Evolutionary conservation across 2,329 filamentous ascomycete species (phyloP).

Genomic region (Orbilia javanica): DNA sequence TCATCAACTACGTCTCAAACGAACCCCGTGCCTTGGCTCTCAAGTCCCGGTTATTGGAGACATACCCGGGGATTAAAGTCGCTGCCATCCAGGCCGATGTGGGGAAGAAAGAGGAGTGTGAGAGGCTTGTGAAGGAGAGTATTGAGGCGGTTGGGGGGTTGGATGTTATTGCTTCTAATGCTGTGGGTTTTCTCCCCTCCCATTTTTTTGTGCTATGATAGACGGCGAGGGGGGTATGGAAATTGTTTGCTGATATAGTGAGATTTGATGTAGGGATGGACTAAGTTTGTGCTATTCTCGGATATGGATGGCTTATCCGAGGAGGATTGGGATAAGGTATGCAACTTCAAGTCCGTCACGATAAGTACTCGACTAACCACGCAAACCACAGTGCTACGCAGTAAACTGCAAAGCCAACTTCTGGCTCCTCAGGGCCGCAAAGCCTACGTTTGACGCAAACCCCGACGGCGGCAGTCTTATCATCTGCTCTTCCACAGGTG

Average conservation of each 20-base stretch:
- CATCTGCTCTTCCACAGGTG: conserved; percentile 74
- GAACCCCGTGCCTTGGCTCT: conserved; percentile 73
- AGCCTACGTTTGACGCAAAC: conserved; percentile 73
- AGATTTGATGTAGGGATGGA: conserved; percentile 71
- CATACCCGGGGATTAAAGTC: conserved; percentile 69
- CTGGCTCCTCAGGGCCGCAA: conserved; percentile 71
- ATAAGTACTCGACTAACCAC: background rate
- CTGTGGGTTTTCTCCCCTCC: conserved; percentile 66
- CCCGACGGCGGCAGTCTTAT: conserved; percentile 74
- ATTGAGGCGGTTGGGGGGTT: conserved; percentile 75
- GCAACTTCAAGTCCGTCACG: background rate
- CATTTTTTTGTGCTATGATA: background rate
- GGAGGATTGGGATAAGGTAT: conserved; percentile 74
- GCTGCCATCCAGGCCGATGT: conserved; percentile 76
- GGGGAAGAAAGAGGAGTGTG: conserved; percentile 72
- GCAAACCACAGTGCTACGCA: conserved; percentile 60
- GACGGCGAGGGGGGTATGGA: background rate
- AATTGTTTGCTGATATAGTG: background rate
- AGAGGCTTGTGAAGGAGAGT: conserved; percentile 72
- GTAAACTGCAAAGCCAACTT: conserved; percentile 73
- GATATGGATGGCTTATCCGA: conserved; percentile 73
- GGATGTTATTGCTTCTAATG: conserved; percentile 84
- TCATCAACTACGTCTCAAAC: conserved; percentile 79
- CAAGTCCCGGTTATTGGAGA: conserved; percentile 69
- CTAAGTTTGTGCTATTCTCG: conserved; percentile 71